Evolutionary conservation across 2,329 filamentous ascomycete species (phyloP).

Genomic region (Penicillium sp.): DNA sequence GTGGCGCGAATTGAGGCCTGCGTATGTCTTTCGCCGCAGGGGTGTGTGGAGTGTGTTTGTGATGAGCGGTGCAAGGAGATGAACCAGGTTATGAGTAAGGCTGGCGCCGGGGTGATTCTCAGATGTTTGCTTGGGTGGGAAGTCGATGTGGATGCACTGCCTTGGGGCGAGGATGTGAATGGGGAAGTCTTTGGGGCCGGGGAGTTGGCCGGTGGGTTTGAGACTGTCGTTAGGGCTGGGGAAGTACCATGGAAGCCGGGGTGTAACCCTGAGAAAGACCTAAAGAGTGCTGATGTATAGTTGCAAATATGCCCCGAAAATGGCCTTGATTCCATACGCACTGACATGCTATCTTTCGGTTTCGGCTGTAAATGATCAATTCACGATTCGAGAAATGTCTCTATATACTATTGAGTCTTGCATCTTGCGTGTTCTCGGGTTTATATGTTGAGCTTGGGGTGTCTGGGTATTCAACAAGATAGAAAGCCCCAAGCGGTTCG

Average conservation of each 20-base stretch:
- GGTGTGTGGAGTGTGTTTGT: slow-evolving; percentile 87
- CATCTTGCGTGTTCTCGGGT: background rate
- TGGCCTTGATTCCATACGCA: background rate
- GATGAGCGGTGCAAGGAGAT: slow-evolving; percentile 79
- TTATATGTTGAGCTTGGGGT: background rate
- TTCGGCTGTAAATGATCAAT: background rate
- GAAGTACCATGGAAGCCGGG: slow-evolving; percentile 53
- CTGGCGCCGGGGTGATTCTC: slow-evolving; percentile 77
- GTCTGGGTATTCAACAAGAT: background rate
- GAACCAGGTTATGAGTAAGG: slow-evolving; percentile 93
- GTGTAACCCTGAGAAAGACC: slow-evolving; percentile 9
- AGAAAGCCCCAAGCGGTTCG: background rate
- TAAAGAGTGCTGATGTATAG: background rate
- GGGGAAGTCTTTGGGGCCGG: slow-evolving; percentile 55
- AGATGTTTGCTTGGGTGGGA: slow-evolving; percentile 71
- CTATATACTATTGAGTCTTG: background rate
- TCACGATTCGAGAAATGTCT: background rate
- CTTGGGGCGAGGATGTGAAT: slow-evolving; percentile 81
- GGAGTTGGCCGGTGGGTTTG: slow-evolving; percentile 66
- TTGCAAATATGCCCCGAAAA: background rate
- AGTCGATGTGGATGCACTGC: slow-evolving; percentile 78
- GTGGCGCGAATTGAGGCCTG: slow-evolving; percentile 74
- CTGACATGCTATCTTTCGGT: background rate
- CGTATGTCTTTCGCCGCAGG: slow-evolving; percentile 62
- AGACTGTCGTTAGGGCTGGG: slow-evolving; percentile 75